Conservation (phyloP, 495 filamentous ascomycete species). For the Gamarada debralockiae region DNA sequence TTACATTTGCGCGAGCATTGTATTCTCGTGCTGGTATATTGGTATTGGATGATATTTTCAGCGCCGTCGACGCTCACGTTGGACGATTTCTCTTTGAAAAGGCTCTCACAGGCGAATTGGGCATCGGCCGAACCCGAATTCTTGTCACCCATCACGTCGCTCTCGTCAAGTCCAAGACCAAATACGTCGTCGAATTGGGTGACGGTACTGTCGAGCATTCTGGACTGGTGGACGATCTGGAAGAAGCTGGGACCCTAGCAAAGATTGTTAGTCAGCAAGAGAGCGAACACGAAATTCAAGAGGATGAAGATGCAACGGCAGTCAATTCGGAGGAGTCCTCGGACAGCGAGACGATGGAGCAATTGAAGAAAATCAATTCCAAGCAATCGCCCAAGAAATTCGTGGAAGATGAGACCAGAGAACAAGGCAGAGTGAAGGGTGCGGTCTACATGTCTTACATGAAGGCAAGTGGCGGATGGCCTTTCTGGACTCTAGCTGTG, state of each 20-base stretch:
- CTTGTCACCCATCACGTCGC: slow-evolving; percentile 81
- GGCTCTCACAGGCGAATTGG: slow-evolving; percentile 66
- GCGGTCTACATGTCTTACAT: slow-evolving; percentile 64
- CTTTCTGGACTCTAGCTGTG: slow-evolving; percentile 57
- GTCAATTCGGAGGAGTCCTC: slow-evolving; percentile 38
- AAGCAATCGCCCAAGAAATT: slow-evolving; percentile 53
- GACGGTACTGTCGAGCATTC: slow-evolving; percentile 61
- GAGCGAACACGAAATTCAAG: slow-evolving; percentile 36
- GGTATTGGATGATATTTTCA: slow-evolving; percentile 83
- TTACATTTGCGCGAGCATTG: slow-evolving; percentile 73
- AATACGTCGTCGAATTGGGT: slow-evolving; percentile 65
- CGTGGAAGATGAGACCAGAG: slow-evolving; percentile 67
- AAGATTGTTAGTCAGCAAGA: slow-evolving; percentile 57
- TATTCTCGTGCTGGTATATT: slow-evolving; percentile 79
- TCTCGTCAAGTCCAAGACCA: slow-evolving; percentile 63
- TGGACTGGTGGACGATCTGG: slow-evolving; percentile 47
- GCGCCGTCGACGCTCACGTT: slow-evolving; percentile 68
- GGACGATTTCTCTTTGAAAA: slow-evolving; percentile 71
- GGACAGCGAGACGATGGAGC: slow-evolving; percentile 21
- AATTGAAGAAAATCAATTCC: slow-evolving; percentile 39
- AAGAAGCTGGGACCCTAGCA: slow-evolving; percentile 52
- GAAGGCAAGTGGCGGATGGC: slow-evolving; percentile 57
- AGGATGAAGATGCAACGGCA: slow-evolving; percentile 40
- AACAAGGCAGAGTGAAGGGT: slow-evolving; percentile 59
- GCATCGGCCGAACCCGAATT: slow-evolving; percentile 67